A percentile compares a stretch with the other conserved stretches of the same genome.
Conservation (phyloP, 140 eudicot genomes). For the Flaveria floridana region DNA sequence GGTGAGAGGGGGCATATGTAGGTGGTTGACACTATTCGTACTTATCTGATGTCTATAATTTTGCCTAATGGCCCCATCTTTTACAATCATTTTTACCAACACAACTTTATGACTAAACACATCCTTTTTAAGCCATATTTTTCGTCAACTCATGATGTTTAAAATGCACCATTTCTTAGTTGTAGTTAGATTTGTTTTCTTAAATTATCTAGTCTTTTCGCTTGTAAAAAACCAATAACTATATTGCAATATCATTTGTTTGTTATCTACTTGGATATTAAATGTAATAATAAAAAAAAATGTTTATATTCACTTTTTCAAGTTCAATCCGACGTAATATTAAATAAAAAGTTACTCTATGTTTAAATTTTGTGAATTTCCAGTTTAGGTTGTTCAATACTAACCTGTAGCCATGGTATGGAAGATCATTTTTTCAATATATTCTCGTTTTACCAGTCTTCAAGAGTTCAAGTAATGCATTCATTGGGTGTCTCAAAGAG, state of each 20-base stretch:
- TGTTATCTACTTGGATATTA: background rate
- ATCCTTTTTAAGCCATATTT: background rate
- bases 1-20: conserved; percentile 20
- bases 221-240: background rate
- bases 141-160: background rate
- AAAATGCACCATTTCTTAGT: background rate
- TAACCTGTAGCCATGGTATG: too few species aligned
- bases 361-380: too few species aligned
- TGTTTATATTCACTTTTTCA: too few species aligned
- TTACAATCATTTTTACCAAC: conserved; percentile 21
- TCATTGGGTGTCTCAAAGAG: too few species aligned
- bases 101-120: conserved; percentile 24
- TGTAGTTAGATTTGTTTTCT: background rate
- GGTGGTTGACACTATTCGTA: conserved; percentile 24
- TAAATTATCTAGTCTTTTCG: background rate
- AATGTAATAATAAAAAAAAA: too few species aligned
- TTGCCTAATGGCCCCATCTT: conserved; percentile 23
- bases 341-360: too few species aligned
- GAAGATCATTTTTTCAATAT: too few species aligned
- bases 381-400: too few species aligned
- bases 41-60: conserved; percentile 22
- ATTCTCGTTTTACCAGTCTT: too few species aligned
- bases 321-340: too few species aligned
- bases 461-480: too few species aligned
- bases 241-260: too few species aligned